phyloP scores from a whole-genome alignment of 2,329 filamentous ascomycete genomes.

The Nannizzia gypsea region DNA sequence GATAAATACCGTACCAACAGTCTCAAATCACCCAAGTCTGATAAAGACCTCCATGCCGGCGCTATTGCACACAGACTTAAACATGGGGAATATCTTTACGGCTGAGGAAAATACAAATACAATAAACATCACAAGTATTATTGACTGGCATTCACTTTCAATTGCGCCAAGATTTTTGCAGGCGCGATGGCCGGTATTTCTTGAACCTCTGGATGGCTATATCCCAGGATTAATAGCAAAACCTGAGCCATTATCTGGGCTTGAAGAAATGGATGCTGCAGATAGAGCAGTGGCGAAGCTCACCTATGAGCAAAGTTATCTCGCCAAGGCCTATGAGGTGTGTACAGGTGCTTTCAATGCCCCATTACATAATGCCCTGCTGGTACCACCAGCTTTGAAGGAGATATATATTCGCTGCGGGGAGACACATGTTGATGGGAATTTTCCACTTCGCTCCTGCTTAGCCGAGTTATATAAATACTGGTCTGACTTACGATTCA shows the following conservation, averaged over 20 bases:
- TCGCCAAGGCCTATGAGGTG: background rate
- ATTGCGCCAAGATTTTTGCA: constrained; percentile 19
- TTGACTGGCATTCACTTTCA: constrained; percentile 34
- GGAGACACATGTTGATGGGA: background rate
- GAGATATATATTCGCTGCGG: background rate
- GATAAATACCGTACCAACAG: background rate
- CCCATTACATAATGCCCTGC: background rate
- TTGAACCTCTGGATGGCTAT: background rate
- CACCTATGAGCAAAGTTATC: background rate
- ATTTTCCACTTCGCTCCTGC: background rate
- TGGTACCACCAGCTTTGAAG: background rate
- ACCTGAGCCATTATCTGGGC: background rate
- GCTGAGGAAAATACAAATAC: background rate
- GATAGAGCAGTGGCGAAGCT: background rate
- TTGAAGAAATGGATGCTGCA: background rate
- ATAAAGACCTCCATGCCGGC: background rate
- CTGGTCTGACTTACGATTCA: background rate
- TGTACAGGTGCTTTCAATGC: background rate
- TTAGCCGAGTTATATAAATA: background rate
- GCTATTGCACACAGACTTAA: background rate
- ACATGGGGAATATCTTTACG: constrained; percentile 23
- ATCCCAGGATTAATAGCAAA: background rate
- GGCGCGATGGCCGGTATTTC: constrained; percentile 10
- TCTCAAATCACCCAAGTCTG: background rate
- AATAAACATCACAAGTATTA: constrained; percentile 22